A percentile compares a stretch with the other conserved stretches of the same genome.
These are phyloP conservation scores for Penicillium sp. DNA, from an alignment of 2,329 filamentous ascomycete species.

Conservation along the genomic window DNA sequence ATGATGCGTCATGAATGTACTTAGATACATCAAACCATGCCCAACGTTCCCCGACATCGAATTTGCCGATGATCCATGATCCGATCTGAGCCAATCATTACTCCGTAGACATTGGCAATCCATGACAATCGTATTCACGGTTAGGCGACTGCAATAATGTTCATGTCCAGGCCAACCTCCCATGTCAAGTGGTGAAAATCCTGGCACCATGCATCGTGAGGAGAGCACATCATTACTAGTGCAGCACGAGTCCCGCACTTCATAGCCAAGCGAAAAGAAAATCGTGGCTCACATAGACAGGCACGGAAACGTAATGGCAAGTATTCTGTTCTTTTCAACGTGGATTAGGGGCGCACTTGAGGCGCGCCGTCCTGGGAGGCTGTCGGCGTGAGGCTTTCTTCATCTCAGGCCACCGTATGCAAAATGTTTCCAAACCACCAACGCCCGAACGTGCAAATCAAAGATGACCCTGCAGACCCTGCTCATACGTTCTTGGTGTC, in stretches of 20 bases:
- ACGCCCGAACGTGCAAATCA: constrained; percentile 9
- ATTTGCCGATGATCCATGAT: too few relatives aligned
- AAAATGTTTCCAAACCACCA: constrained; percentile 9
- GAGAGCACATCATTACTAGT: constrained; percentile 3
- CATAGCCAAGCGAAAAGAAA: not conserved
- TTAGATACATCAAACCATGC: too few relatives aligned
- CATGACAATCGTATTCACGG: too few relatives aligned
- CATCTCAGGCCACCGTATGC: constrained; percentile 4
- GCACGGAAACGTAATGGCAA: not conserved
- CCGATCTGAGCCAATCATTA: too few relatives aligned
- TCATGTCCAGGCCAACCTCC: not conserved
- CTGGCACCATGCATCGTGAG: constrained; percentile 3
- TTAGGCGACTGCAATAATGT: too few relatives aligned
- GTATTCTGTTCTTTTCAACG: too few relatives aligned
- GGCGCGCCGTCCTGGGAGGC: not conserved
- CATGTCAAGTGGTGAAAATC: too few relatives aligned
- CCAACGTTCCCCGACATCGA: too few relatives aligned
- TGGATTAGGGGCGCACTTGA: too few relatives aligned
- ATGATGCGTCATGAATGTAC: too few relatives aligned
- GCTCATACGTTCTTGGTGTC: constrained; percentile 68
- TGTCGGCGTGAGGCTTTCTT: not conserved
- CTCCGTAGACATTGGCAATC: too few relatives aligned
- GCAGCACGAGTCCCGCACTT: not conserved
- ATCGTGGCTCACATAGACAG: not conserved
- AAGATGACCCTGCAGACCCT: constrained; percentile 3